Evolutionary conservation across 179 eudicot genomes (phyloP).

Genomic region (Silene noctiflora): DNA sequence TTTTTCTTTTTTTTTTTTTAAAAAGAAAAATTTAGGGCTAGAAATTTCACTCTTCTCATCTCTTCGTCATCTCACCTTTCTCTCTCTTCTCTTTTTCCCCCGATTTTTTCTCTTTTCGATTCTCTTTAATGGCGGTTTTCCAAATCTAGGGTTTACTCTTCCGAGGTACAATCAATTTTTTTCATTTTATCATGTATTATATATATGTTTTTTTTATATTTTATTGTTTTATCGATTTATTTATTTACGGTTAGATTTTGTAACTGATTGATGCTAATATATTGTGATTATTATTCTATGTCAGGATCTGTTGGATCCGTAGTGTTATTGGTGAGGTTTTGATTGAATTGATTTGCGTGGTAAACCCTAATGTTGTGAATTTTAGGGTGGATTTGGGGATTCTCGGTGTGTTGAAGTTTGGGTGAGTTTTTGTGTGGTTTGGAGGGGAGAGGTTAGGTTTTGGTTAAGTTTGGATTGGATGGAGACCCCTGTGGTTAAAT

Average conservation of each 20-base stretch:
- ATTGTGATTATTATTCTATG: background rate
- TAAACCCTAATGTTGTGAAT: slow-evolving; percentile 12
- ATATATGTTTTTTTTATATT: background rate
- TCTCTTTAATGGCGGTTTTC: background rate
- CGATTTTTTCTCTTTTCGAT: background rate
- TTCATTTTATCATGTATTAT: background rate
- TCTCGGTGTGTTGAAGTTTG: background rate
- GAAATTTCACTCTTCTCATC: background rate
- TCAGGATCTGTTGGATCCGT: slow-evolving; percentile 33
- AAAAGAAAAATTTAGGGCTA: background rate
- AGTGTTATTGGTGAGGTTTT: background rate
- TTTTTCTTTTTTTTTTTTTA: no score
- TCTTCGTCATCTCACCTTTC: background rate
- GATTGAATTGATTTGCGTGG: slow-evolving; percentile 4
- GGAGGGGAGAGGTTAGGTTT: background rate
- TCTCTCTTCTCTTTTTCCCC: background rate
- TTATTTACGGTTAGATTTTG: background rate
- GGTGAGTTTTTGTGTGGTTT: background rate
- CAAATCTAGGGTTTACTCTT: slow-evolving; percentile 1
- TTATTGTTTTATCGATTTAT: background rate
- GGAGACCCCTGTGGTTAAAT: slow-evolving; percentile 29
- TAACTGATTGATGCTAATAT: background rate
- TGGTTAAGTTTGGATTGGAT: slow-evolving; percentile 1
- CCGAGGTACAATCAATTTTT: background rate
- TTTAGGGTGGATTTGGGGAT: background rate